These are phyloP conservation scores for Danielozyma ontarioensis DNA, from an alignment of 805 yeast species.

Conservation along the genomic window DNA sequence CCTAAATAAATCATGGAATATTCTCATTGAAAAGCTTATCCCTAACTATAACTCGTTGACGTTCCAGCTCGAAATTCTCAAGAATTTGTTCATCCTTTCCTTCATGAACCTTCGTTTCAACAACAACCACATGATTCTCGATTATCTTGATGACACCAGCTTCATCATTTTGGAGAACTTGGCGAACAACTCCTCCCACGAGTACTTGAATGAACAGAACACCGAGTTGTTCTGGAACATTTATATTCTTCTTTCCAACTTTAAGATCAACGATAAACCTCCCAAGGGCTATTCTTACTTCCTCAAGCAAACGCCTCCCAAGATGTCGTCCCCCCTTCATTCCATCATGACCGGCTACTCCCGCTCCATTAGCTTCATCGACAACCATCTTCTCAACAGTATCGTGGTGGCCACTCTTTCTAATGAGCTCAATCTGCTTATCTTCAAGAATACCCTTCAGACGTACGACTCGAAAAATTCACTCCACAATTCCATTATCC, in stretches of 20 bases:
- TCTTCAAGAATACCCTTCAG: constrained; percentile 13
- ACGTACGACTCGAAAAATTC: constrained; percentile 34
- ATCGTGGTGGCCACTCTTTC: constrained; percentile 26
- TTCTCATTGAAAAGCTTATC: constrained; percentile 28
- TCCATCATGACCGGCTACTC: constrained; percentile 21
- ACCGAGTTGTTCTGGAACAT: constrained; percentile 43
- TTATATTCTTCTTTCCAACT: constrained; percentile 41
- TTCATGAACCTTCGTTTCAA: constrained; percentile 39
- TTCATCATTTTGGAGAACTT: constrained; percentile 37
- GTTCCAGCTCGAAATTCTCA: constrained; percentile 35
- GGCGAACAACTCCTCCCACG: constrained; percentile 15
- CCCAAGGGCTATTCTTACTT: constrained; percentile 16
- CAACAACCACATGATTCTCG: constrained; percentile 44
- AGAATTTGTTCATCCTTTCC: constrained; percentile 41
- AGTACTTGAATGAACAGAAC: constrained; percentile 25
- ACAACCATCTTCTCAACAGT: constrained; percentile 18
- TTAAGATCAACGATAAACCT: constrained; percentile 18
- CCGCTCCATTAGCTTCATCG: constrained; percentile 15
- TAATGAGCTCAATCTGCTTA: constrained; percentile 27
- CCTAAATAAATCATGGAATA: constrained; percentile 43
- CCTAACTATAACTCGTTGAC: constrained; percentile 27
- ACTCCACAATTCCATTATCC: constrained; percentile 49
- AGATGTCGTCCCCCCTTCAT: constrained; percentile 10
- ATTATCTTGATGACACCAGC: constrained; percentile 45
- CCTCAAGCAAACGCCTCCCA: constrained; percentile 34